A percentile compares a stretch with the other conserved stretches of the same genome.
Conservation (phyloP, 495 filamentous ascomycete genomes). For the Xylaria grammica region DNA sequence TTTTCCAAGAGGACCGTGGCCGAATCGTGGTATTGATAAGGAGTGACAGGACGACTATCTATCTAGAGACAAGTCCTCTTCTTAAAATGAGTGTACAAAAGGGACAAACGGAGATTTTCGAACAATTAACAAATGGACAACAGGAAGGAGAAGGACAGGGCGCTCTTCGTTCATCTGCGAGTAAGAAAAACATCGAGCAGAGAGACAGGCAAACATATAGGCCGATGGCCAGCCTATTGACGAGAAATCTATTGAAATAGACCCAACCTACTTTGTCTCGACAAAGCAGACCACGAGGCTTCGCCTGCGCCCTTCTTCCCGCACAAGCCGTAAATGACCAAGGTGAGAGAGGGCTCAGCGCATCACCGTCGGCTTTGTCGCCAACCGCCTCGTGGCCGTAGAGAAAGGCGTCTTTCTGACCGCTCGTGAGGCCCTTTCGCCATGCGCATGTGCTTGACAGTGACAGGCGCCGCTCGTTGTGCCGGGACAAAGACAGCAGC, state of each 20-base stretch:
- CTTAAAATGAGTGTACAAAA: slow-evolving; percentile 11
- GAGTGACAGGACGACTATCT: not conserved
- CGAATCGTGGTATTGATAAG: not conserved
- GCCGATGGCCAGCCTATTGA: not conserved
- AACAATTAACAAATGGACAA: not conserved
- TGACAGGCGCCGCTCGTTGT: not conserved
- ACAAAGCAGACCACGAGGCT: slow-evolving; percentile 1
- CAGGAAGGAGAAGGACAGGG: not conserved
- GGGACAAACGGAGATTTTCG: not conserved
- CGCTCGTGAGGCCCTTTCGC: not conserved
- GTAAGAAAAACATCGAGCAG: not conserved
- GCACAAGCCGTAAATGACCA: not conserved
- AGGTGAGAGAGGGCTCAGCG: not conserved
- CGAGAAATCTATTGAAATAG: not conserved
- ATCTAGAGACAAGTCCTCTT: not conserved
- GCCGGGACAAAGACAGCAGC: not conserved
- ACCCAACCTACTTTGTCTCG: not conserved
- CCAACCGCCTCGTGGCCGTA: not conserved
- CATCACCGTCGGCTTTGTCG: slow-evolving; percentile 4
- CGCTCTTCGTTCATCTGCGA: not conserved
- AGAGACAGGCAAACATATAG: not conserved
- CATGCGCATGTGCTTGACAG: too few relatives aligned
- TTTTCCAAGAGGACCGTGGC: not conserved
- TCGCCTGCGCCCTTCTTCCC: not conserved
- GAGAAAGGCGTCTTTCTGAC: slow-evolving; percentile 10